Evolutionary conservation across 306 rosid genomes (phyloP).

Genomic region (Prunus mira): DNA sequence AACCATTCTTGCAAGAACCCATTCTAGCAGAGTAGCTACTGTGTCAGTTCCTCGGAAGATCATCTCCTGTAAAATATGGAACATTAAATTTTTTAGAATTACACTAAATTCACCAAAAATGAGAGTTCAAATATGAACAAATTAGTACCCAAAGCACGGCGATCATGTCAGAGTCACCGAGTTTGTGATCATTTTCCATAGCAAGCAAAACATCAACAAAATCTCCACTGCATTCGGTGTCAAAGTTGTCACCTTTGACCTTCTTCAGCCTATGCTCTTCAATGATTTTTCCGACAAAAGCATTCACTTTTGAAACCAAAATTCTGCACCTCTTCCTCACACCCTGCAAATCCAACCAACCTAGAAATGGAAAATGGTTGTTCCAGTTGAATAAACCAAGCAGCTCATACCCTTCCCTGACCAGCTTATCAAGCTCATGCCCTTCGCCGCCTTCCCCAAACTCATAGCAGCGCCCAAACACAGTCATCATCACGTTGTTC

Average conservation of each 20-base stretch:
- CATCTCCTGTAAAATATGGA: slow-evolving; percentile 32
- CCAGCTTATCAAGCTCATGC: slow-evolving; percentile 29
- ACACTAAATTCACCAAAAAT: not conserved
- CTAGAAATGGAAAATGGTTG: slow-evolving; percentile 37
- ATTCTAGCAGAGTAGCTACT: slow-evolving; percentile 37
- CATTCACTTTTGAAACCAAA: slow-evolving; percentile 28
- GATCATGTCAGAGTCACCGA: slow-evolving; percentile 37
- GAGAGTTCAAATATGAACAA: not conserved
- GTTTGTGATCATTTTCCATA: slow-evolving; percentile 25
- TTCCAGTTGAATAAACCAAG: slow-evolving; percentile 37
- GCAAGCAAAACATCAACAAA: slow-evolving; percentile 44
- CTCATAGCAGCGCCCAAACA: slow-evolving; percentile 32
- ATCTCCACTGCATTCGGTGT: slow-evolving; percentile 7
- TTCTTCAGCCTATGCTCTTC: slow-evolving; percentile 30
- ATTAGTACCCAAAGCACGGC: slow-evolving; percentile 40
- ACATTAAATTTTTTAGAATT: not conserved
- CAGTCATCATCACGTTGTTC: slow-evolving; percentile 35
- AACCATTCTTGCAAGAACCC: slow-evolving; percentile 42
- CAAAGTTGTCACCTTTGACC: not conserved
- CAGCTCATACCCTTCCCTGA: slow-evolving; percentile 41
- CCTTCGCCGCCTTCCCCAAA: slow-evolving; percentile 5
- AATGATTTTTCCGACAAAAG: slow-evolving; percentile 34
- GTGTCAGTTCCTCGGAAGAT: slow-evolving; percentile 51
- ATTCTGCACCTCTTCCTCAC: slow-evolving; percentile 29
- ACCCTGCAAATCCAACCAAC: slow-evolving; percentile 39